phyloP scores from a whole-genome alignment of 306 rosid species.

The Prunus mume region DNA sequence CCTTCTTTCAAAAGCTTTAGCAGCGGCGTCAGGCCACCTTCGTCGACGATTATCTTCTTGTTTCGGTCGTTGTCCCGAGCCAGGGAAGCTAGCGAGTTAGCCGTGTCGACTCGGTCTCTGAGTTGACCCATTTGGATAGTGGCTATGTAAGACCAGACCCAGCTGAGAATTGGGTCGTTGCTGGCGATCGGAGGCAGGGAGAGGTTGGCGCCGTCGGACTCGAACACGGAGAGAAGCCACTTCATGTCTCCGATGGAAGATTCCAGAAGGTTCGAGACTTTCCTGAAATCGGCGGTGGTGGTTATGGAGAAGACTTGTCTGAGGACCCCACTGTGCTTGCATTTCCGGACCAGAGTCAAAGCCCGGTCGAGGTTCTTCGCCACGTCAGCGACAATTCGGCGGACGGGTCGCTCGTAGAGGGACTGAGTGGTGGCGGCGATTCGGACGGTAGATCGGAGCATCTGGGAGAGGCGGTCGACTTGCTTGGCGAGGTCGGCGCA shows the following conservation, averaged over 20 bases:
- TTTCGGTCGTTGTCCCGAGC: constrained; percentile 59
- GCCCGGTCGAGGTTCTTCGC: constrained; percentile 63
- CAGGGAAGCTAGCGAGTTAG: constrained; percentile 43
- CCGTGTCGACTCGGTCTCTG: constrained; percentile 64
- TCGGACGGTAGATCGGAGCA: constrained; percentile 61
- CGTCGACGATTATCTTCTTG: constrained; percentile 71
- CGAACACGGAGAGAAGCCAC: constrained; percentile 66
- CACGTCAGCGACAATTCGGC: constrained; percentile 62
- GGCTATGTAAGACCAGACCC: constrained; percentile 73
- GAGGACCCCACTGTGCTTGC: constrained; percentile 63
- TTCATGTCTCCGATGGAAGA: constrained; percentile 72
- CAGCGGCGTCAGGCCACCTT: constrained; percentile 69
- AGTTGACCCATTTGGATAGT: constrained; percentile 73
- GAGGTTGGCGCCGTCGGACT: constrained; percentile 51
- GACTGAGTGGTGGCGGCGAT: constrained; percentile 42
- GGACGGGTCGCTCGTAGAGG: constrained; percentile 69
- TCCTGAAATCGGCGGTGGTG: constrained; percentile 58
- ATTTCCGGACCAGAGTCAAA: constrained; percentile 49
- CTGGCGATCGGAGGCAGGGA: constrained; percentile 76
- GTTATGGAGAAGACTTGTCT: constrained; percentile 72
- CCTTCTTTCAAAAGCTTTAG: constrained; percentile 65
- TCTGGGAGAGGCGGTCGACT: constrained; percentile 56
- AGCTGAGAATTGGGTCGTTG: constrained; percentile 73
- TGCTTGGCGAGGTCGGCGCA: constrained; percentile 53
- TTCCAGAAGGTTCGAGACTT: constrained; percentile 55